Conservation (phyloP, 495 filamentous ascomycete genomes). For the Penicillium fimorum region DNA sequence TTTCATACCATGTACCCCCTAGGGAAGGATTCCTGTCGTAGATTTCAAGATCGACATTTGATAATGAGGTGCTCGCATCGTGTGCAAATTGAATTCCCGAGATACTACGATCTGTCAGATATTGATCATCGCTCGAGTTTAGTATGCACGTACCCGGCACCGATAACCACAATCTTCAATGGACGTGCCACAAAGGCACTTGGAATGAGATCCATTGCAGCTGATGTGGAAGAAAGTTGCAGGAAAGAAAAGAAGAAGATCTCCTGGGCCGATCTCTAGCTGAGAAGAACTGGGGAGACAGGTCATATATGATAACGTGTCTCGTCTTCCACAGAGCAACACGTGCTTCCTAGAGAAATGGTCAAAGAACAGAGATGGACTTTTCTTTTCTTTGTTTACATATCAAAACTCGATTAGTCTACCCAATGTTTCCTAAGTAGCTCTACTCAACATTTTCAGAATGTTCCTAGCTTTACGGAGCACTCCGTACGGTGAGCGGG, state of each 20-base stretch:
- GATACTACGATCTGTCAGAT: neutral
- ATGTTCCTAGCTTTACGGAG: neutral
- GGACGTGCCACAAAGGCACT: conserved; percentile 9
- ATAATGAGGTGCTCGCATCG: conserved; percentile 39
- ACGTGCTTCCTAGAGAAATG: neutral
- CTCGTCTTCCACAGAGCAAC: neutral
- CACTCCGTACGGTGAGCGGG: neutral
- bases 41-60: conserved; percentile 52
- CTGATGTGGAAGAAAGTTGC: neutral
- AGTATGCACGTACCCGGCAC: conserved; percentile 53
- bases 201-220: conserved; percentile 5
- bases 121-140: conserved; percentile 41
- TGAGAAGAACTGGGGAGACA: neutral
- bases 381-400: neutral
- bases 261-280: neutral
- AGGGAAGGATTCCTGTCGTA: conserved; percentile 70
- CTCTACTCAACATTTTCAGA: neutral
- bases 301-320: neutral
- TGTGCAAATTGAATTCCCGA: conserved; percentile 12
- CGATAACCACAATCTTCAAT: conserved; percentile 54
- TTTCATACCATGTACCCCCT: conserved; percentile 64
- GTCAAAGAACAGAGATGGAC: neutral
- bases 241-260: neutral
- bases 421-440: too few species aligned
- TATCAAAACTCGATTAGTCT: neutral